These are phyloP conservation scores for Seiridium cupressi DNA, from an alignment of 2,329 filamentous ascomycete genomes.

Conservation along the genomic window DNA sequence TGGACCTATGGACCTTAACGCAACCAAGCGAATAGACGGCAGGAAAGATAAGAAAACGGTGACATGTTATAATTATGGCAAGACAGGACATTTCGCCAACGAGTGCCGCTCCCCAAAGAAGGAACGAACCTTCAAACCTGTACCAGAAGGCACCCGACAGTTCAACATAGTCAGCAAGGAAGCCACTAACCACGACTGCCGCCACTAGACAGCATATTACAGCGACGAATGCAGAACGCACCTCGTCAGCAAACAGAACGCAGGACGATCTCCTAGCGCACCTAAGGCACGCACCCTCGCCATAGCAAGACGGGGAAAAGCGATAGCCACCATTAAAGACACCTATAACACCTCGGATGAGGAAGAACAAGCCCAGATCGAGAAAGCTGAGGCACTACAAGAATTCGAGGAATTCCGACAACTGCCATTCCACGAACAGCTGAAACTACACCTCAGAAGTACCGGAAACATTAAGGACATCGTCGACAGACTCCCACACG, in stretches of 20 bases:
- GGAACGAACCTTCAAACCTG: not conserved
- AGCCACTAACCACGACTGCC: not conserved
- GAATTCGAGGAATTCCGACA: no score
- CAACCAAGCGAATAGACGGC: not conserved
- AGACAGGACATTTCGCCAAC: not conserved
- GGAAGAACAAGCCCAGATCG: no score
- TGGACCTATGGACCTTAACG: not conserved
- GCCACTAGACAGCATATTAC: not conserved
- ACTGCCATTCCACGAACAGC: no score
- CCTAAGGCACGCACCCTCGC: not conserved
- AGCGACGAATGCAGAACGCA: not conserved
- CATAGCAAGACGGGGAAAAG: not conserved
- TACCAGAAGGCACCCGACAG: not conserved
- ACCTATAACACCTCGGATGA: no score
- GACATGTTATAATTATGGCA: not conserved
- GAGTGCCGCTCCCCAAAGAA: not conserved
- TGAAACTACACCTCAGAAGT: not conserved
- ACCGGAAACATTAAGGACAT: not conserved
- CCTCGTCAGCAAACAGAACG: not conserved
- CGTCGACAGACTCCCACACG: not conserved
- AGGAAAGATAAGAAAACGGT: not conserved
- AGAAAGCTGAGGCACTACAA: no score
- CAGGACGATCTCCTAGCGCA: not conserved
- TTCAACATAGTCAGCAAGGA: not conserved
- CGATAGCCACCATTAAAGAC: no score